A percentile compares a stretch with the other conserved stretches of the same genome.
Conservation (phyloP, 768 basidiomycete species). For the Amanita exitialis region DNA sequence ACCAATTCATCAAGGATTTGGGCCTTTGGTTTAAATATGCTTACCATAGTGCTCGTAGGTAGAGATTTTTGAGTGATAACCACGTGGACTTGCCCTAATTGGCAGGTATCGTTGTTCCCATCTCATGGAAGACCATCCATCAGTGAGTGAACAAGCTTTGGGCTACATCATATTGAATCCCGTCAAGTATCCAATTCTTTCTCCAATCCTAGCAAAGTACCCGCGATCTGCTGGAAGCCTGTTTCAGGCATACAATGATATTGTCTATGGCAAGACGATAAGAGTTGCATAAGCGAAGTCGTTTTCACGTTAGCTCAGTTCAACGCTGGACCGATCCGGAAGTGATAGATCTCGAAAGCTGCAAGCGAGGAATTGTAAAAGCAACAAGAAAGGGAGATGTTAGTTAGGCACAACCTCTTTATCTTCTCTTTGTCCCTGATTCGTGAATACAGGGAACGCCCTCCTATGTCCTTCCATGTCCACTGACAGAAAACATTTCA, state of each 20-base stretch:
- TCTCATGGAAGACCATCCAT: constrained; percentile 1
- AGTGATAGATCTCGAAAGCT: constrained; percentile 47
- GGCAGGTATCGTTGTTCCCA: background rate
- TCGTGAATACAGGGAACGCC: constrained; percentile 28
- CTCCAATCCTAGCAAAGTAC: constrained; percentile 45
- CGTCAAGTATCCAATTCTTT: constrained; percentile 36
- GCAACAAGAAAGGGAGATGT: constrained; percentile 49
- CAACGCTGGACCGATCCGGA: constrained; percentile 65
- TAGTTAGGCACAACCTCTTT: constrained; percentile 21
- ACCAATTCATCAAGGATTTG: background rate
- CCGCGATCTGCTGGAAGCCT: constrained; percentile 49
- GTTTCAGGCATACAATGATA: constrained; percentile 72
- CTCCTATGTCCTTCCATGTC: constrained; percentile 55
- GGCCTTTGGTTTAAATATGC: constrained; percentile 1
- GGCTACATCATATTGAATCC: background rate
- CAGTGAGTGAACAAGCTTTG: background rate
- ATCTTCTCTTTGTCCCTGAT: background rate
- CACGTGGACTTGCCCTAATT: constrained; percentile 13
- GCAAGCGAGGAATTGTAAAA: constrained; percentile 45
- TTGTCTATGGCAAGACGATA: constrained; percentile 40
- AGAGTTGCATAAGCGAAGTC: background rate
- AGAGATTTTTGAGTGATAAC: constrained; percentile 7
- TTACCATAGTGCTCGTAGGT: constrained; percentile 23
- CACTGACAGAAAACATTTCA: constrained; percentile 55
- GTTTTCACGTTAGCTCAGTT: constrained; percentile 26